These are phyloP conservation scores for Cucurbita ficifolia DNA, from an alignment of 306 rosid species.

Conservation along the genomic window DNA sequence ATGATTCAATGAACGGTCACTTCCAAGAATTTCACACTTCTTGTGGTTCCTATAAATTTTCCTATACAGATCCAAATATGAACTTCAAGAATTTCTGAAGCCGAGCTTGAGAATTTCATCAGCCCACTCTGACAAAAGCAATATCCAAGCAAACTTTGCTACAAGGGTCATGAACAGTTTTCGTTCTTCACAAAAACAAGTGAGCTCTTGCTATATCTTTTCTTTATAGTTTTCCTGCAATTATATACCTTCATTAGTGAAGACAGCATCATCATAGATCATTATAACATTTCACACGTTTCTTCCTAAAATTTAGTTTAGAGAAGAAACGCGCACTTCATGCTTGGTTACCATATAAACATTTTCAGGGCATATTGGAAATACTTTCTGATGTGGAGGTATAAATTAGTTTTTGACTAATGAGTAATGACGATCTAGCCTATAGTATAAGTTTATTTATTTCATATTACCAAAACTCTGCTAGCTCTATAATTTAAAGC, in stretches of 20 bases:
- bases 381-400: not conserved
- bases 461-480: not conserved
- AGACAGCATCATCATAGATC: not conserved
- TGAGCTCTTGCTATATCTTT: constrained; percentile 19
- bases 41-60: not conserved
- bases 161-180: constrained; percentile 39
- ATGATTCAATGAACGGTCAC: not conserved
- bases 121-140: constrained; percentile 28
- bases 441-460: not conserved
- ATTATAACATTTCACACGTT: not conserved
- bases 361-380: not conserved
- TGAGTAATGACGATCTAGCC: not conserved
- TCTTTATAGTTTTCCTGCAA: not conserved
- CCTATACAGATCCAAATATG: constrained; percentile 67
- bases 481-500: constrained; percentile 25
- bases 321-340: not conserved
- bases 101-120: constrained; percentile 86
- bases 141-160: constrained; percentile 40
- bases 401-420: not conserved
- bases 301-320: not conserved
- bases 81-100: constrained; percentile 77
- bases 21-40: not conserved
- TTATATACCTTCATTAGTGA: not conserved
- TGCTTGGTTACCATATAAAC: not conserved
- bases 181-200: constrained; percentile 39